phyloP scores from a whole-genome alignment of 1,284 basidiomycete species.

The Phellopilus nigrolimitatus region DNA sequence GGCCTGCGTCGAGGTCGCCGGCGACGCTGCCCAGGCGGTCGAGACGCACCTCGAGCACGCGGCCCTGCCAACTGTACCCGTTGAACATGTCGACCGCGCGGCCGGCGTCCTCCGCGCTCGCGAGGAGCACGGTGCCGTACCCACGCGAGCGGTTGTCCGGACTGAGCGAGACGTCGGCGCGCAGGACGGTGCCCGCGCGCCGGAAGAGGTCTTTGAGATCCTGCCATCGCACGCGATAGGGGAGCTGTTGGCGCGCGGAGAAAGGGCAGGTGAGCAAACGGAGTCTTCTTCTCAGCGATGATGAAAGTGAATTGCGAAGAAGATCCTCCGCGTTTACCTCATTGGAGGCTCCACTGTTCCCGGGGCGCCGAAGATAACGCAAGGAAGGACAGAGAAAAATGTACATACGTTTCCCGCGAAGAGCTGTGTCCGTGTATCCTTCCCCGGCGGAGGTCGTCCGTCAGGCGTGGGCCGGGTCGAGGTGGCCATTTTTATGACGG shows the following conservation, averaged over 20 bases:
- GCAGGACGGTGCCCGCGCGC: conserved; percentile 88
- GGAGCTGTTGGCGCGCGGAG: conserved; percentile 71
- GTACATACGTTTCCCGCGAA: conserved; percentile 83
- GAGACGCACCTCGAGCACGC: conserved; percentile 84
- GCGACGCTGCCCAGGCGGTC: conserved; percentile 53
- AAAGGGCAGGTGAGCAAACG: background rate
- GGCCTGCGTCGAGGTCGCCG: conserved; percentile 20
- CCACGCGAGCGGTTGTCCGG: conserved; percentile 91
- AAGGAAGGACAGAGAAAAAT: conserved; percentile 14
- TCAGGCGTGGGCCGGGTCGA: conserved; percentile 44
- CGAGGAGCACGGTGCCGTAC: conserved; percentile 90
- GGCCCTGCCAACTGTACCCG: conserved; percentile 87
- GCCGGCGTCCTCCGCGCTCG: conserved; percentile 87
- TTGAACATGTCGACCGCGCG: conserved; percentile 88
- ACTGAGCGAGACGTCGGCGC: conserved; percentile 90
- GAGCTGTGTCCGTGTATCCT: conserved; percentile 86
- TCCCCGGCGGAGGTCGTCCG: conserved; percentile 39
- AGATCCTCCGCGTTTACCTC: background rate
- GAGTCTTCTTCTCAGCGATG: background rate
- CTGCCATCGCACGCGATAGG: conserved; percentile 93
- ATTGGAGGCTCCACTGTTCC: conserved; percentile 1
- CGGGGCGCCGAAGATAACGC: background rate
- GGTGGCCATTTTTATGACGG: conserved; percentile 75
- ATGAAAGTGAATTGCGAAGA: background rate
- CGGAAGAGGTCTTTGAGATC: conserved; percentile 98